Evolutionary conservation across 192 early-diverging fungal genomes (phyloP).

Genomic region (Piromyces sp.): DNA sequence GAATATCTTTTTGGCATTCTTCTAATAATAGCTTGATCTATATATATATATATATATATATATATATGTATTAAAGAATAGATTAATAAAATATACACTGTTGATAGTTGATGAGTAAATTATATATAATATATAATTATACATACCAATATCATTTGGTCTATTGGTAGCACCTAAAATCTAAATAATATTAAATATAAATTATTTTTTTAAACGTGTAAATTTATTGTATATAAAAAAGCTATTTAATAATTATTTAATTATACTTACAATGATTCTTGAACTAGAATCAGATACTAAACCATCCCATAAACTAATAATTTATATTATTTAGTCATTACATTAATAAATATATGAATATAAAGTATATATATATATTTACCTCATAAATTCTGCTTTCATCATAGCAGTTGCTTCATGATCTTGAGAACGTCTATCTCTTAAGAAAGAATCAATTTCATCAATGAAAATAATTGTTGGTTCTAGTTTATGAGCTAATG

Average conservation of each 20-base stretch:
- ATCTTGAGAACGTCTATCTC: conserved; percentile 68
- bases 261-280: conserved; percentile 5
- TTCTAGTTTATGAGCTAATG: conserved; percentile 81
- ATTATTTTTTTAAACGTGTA: too few relatives aligned
- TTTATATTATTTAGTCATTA: too few relatives aligned
- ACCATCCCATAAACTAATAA: conserved; percentile 78
- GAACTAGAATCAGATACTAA: conserved; percentile 51
- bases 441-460: conserved; percentile 94
- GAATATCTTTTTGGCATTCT: conserved; percentile 95
- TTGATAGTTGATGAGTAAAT: too few relatives aligned
- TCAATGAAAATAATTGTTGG: conserved; percentile 97
- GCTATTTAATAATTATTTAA: conserved; percentile 6
- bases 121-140: not conserved
- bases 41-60: too few relatives aligned
- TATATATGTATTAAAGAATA: too few relatives aligned
- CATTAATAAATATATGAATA: too few relatives aligned
- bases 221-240: too few relatives aligned
- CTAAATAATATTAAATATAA: conserved; percentile 16
- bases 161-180: conserved; percentile 92
- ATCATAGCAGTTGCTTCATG: conserved; percentile 96
- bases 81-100: too few relatives aligned
- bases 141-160: conserved; percentile 66
- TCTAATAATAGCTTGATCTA: conserved; percentile 81
- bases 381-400: conserved; percentile 98
- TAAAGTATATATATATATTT: not conserved